Evolutionary conservation across 805 yeast genomes (phyloP).

Genomic region (Danielia oregonensis): DNA sequence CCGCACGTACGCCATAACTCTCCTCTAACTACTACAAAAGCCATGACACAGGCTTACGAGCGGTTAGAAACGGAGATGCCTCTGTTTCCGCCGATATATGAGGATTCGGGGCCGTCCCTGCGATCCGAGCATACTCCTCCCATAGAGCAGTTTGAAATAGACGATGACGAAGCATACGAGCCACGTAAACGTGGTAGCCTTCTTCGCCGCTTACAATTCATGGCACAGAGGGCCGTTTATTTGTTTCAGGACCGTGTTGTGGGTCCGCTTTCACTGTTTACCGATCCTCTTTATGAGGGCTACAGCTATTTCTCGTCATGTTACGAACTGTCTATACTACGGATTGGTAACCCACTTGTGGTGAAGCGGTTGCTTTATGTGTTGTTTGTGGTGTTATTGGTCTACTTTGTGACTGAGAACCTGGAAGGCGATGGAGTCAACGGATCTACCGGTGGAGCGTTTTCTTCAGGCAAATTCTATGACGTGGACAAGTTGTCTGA

Average conservation of each 20-base stretch:
- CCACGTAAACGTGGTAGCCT: conserved; percentile 19
- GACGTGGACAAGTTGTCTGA: conserved; percentile 51
- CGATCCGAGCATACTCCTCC: not conserved
- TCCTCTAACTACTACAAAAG: not conserved
- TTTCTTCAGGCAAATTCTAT: conserved; percentile 55
- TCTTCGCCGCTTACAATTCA: conserved; percentile 36
- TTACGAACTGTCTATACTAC: conserved; percentile 55
- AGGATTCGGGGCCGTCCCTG: conserved; percentile 1
- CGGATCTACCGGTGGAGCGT: conserved; percentile 40
- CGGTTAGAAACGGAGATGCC: conserved; percentile 2
- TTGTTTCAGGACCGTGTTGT: conserved; percentile 35
- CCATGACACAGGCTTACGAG: conserved; percentile 1
- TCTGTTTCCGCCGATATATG: conserved; percentile 9
- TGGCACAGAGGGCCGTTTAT: conserved; percentile 31
- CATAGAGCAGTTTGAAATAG: conserved; percentile 36
- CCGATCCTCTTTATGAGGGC: conserved; percentile 52
- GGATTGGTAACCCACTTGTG: conserved; percentile 82
- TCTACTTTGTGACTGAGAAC: conserved; percentile 56
- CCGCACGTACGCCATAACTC: not conserved
- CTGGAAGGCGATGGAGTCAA: conserved; percentile 43
- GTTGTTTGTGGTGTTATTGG: conserved; percentile 51
- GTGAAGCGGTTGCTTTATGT: conserved; percentile 76
- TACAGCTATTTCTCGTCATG: conserved; percentile 38
- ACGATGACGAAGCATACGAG: conserved; percentile 23
- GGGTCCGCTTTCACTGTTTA: conserved; percentile 40